Percentiles rank a stretch among this genome's conserved stretches.
phyloP scores from a whole-genome alignment of 768 basidiomycete species.

The Lyophyllum shimeji region DNA sequence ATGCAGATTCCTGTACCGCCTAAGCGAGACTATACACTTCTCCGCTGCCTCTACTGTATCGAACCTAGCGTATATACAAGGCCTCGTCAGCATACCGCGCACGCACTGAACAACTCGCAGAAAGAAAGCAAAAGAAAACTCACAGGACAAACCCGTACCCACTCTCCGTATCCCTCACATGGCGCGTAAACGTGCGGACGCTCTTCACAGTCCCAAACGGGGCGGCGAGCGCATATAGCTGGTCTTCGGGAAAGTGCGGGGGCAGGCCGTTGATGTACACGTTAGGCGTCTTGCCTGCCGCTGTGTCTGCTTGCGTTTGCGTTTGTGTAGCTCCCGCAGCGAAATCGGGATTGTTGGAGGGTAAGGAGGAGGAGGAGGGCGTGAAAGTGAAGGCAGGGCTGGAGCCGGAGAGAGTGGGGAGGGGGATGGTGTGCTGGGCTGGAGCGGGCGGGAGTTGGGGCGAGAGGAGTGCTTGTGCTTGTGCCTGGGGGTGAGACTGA shows the following conservation, averaged over 20 bases:
- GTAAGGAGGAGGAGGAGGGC: not conserved
- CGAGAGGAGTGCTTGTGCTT: constrained; percentile 3
- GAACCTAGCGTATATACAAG: constrained; percentile 46
- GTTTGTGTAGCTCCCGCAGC: not conserved
- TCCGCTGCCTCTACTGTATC: constrained; percentile 65
- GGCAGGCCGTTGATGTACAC: constrained; percentile 89
- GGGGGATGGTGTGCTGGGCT: constrained; percentile 30
- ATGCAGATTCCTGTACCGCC: constrained; percentile 75
- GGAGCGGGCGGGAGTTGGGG: constrained; percentile 28
- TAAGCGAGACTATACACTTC: constrained; percentile 68
- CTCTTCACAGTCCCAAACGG: constrained; percentile 77
- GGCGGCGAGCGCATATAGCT: constrained; percentile 66
- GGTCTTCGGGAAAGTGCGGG: constrained; percentile 79
- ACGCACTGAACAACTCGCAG: not conserved
- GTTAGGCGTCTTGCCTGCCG: constrained; percentile 59
- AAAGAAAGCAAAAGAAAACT: constrained; percentile 22
- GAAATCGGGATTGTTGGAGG: not conserved
- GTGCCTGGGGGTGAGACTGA: not conserved
- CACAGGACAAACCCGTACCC: constrained; percentile 82
- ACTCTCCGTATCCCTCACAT: constrained; percentile 70
- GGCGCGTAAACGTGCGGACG: constrained; percentile 81
- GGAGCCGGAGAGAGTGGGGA: constrained; percentile 26
- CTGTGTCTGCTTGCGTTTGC: not conserved
- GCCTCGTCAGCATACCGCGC: not conserved
- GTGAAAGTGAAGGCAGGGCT: not conserved